Evolutionary conservation across 306 rosid species (phyloP), one percentile per base, ranked within the genome.

Genomic region (Trifolium pratense): DNA sequence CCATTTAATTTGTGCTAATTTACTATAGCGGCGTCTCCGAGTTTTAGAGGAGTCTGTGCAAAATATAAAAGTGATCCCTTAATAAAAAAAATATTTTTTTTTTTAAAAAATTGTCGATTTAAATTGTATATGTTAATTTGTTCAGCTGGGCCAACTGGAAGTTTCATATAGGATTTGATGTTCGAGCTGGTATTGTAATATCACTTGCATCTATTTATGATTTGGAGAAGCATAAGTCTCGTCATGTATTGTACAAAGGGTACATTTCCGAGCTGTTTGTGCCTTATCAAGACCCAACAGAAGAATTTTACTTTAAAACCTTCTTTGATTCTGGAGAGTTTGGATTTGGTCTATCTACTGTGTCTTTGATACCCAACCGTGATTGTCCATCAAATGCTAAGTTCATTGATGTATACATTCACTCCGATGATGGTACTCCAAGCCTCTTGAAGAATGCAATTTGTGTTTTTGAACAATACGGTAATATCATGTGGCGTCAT

Each of bases 101-200:
- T n/a, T n/a, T n/a, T n/a, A n/a, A n/a, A n/a, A n/a, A n/a, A n/a
- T n/a, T n/a, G n/a, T n/a, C n/a, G n/a, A n/a, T n/a, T n/a, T n/a
- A n/a, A n/a, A n/a, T n/a, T n/a, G n/a, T n/a, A n/a, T n/a, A n/a
- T n/a, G 29, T 55, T 8, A 34, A 34, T 34, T 34, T 79, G 8
- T 17, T 4, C 80, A 83, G 86, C 25, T 83, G 84, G 86, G 84
- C 86, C 7, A 83, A 83, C 20, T 83, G 86, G 84, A 75, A 59
- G 57, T 79, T 83, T 53, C 86, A 82, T 3, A 7, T 82, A 1
- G 82, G 82, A 34, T 82, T 61, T 23, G 86, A 79, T 60, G 58
- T 26, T 10, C 25, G 86, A 13, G 83, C 86, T 9, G 86, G 86
- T 2, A 0, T 52, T 0, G 9, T 75, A 1, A 66, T 83, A 42